These are phyloP conservation scores for Akanthomyces muscarius DNA, from an alignment of 2,329 filamentous ascomycete genomes.

Conservation along the genomic window DNA sequence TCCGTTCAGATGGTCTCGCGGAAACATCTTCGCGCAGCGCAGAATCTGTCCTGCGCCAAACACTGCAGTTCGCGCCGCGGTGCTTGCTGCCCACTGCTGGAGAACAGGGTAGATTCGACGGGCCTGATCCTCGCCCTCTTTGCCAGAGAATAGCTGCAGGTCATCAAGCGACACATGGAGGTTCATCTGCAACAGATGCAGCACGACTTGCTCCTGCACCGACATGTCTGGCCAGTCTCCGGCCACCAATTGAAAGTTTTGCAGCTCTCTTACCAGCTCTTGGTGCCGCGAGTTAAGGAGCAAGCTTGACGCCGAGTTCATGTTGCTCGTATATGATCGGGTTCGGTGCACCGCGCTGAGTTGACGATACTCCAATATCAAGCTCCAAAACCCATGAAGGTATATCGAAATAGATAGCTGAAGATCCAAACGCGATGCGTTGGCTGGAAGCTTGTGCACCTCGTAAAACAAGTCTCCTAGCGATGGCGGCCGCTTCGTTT, in stretches of 20 bases:
- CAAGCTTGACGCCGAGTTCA: conserved; percentile 38
- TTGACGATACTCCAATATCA: conserved; percentile 64
- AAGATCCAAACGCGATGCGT: conserved; percentile 50
- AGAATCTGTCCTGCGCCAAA: conserved; percentile 68
- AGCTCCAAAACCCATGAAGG: conserved; percentile 60
- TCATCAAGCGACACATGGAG: conserved; percentile 62
- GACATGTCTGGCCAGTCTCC: conserved; percentile 41
- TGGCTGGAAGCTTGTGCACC: conserved; percentile 46
- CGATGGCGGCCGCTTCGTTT: conserved; percentile 44
- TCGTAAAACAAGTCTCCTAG: conserved; percentile 55
- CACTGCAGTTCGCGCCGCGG: conserved; percentile 54
- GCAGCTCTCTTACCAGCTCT: conserved; percentile 57
- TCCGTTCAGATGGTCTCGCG: conserved; percentile 52
- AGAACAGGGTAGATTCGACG: conserved; percentile 54
- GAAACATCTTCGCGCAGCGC: conserved; percentile 53
- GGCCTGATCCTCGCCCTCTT: conserved; percentile 63
- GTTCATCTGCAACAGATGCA: conserved; percentile 57
- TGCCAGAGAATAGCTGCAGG: conserved; percentile 63
- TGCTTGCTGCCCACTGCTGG: conserved; percentile 54
- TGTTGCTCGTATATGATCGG: conserved; percentile 43
- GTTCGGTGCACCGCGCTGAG: conserved; percentile 47
- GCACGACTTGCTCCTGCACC: conserved; percentile 43
- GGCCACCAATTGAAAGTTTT: conserved; percentile 42
- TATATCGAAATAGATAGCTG: conserved; percentile 56
- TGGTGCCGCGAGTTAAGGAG: conserved; percentile 55